Conservation (phyloP, 108 stramenopile species). For the Mayamaea pseudoterrestris region DNA sequence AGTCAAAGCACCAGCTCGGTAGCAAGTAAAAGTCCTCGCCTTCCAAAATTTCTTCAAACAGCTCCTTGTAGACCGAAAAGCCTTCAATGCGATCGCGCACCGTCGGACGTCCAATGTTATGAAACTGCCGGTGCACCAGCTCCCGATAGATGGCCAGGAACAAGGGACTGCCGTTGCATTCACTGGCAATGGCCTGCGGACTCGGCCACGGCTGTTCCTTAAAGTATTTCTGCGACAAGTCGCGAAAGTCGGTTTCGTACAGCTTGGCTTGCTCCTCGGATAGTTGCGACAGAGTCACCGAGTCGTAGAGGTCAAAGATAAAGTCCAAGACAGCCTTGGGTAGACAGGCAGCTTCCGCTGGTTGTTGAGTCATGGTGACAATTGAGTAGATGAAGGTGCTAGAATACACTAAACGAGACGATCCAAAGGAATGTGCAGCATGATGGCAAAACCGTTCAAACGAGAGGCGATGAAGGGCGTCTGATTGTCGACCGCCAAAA, state of each 20-base stretch:
- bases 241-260: constrained; percentile 48
- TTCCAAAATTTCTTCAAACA: constrained; percentile 77
- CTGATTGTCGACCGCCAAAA: no score
- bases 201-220: constrained; percentile 70
- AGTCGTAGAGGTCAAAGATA: constrained; percentile 87
- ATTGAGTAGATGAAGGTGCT: no score
- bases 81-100: constrained; percentile 79
- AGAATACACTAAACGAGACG: no score
- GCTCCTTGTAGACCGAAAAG: constrained; percentile 74
- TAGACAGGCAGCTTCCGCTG: constrained; percentile 34
- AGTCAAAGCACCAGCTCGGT: constrained; percentile 96
- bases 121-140: constrained; percentile 75
- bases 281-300: constrained; percentile 57
- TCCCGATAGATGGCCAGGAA: constrained; percentile 82
- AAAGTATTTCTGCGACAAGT: constrained; percentile 77
- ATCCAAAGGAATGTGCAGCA: no score
- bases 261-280: constrained; percentile 54
- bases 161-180: constrained; percentile 78
- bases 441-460: no score
- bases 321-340: constrained; percentile 81
- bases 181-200: constrained; percentile 55
- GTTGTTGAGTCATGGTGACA: constrained; percentile 10
- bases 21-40: constrained; percentile 64
- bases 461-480: no score
- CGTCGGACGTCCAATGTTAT: constrained; percentile 62